Evolutionary conservation across 352 stramenopile genomes (phyloP).

Genomic region (Phytophthora constricta): DNA sequence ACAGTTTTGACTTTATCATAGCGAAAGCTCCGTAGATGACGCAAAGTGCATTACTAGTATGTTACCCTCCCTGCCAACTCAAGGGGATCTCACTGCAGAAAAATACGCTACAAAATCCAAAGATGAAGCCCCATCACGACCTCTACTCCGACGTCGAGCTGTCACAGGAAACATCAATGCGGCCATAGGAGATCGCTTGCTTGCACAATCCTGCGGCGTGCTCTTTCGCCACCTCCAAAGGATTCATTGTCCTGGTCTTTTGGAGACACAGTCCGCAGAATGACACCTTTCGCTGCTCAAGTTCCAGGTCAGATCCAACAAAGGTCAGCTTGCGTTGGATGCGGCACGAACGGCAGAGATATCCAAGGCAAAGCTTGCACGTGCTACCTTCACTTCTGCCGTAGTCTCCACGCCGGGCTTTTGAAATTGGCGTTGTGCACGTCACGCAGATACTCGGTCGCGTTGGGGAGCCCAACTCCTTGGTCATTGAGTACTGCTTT

Average conservation of each 20-base stretch:
- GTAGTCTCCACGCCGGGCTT: slow-evolving; percentile 20
- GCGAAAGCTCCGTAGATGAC: too few relatives aligned
- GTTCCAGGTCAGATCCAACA: slow-evolving; percentile 11
- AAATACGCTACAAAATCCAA: too few relatives aligned
- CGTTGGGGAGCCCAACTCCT: slow-evolving; percentile 17
- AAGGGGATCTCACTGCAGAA: too few relatives aligned
- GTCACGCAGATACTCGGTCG: slow-evolving; percentile 31
- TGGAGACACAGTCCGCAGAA: slow-evolving; percentile 38
- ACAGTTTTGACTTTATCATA: too few relatives aligned
- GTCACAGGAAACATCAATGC: too few relatives aligned
- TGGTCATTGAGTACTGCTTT: slow-evolving; percentile 27
- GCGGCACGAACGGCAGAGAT: slow-evolving; percentile 43
- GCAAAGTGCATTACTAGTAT: too few relatives aligned
- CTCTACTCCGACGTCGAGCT: too few relatives aligned
- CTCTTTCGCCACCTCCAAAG: slow-evolving; percentile 22
- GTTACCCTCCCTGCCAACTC: too few relatives aligned
- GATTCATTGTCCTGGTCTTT: slow-evolving; percentile 28
- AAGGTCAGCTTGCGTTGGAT: slow-evolving; percentile 45
- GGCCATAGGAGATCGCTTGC: background rate
- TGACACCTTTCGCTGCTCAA: slow-evolving; percentile 35
- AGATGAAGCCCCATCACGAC: too few relatives aligned
- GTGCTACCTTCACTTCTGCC: slow-evolving; percentile 21
- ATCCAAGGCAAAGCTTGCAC: slow-evolving; percentile 42
- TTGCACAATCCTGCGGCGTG: background rate
- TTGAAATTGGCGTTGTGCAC: slow-evolving; percentile 25